phyloP scores from a whole-genome alignment of 345 rosid species.

The Erucastrum elatum region DNA sequence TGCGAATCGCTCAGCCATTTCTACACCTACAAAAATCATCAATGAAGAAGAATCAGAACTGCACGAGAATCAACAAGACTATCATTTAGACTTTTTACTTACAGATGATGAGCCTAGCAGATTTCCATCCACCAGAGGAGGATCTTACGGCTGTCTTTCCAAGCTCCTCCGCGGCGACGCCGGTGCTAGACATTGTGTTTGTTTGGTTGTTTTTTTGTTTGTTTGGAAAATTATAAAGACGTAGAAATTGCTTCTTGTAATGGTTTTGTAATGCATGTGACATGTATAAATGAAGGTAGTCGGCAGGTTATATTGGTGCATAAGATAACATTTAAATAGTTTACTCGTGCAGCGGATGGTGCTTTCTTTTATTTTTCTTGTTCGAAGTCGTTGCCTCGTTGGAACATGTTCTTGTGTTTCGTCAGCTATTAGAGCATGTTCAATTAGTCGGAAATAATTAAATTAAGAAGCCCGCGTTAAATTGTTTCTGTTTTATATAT shows the following conservation, averaged over 20 bases:
- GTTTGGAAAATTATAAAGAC: not conserved
- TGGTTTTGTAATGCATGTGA: not conserved
- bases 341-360: not conserved
- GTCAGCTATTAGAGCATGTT: not conserved
- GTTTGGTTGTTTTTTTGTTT: not conserved
- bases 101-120: slow-evolving; percentile 2
- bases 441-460: not conserved
- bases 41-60: not conserved
- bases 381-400: slow-evolving; percentile 1
- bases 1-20: slow-evolving; percentile 59
- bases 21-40: slow-evolving; percentile 36
- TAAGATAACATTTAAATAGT: not conserved
- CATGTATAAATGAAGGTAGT: not conserved
- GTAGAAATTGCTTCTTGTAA: not conserved
- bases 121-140: not conserved
- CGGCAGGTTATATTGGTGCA: not conserved
- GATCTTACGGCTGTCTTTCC: not conserved
- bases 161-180: not conserved
- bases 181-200: not conserved
- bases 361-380: not conserved
- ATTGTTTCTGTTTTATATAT: not conserved
- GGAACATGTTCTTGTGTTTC: not conserved
- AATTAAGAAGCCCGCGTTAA: not conserved
- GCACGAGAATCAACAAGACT: not conserved
- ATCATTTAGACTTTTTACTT: not conserved